phyloP scores from a whole-genome alignment of 371 early-diverging fungal species.

The Rhizomucor miehei region DNA sequence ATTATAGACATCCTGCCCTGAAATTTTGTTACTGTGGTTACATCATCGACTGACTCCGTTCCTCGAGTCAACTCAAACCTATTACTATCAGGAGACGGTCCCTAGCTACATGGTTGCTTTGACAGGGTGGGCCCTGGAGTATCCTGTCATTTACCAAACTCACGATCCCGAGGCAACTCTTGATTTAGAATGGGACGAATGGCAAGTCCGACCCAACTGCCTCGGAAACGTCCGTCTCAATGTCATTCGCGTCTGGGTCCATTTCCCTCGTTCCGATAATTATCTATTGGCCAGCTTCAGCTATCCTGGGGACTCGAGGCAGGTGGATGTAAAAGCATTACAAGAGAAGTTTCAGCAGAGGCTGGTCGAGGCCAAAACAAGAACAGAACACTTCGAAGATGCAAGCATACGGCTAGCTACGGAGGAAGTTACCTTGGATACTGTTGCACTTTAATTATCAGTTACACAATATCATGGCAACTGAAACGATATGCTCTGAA shows the following conservation, averaged over 20 bases:
- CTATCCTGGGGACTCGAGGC: constrained; percentile 9
- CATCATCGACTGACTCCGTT: constrained; percentile 18
- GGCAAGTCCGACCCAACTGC: constrained; percentile 35
- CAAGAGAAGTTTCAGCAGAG: neutral
- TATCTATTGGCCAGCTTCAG: constrained; percentile 32
- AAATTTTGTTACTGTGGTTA: constrained; percentile 20
- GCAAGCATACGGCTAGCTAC: neutral
- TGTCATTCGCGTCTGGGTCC: constrained; percentile 21
- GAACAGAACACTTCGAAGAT: neutral
- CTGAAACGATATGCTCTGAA: no score
- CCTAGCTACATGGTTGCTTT: constrained; percentile 45
- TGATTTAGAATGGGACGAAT: constrained; percentile 33
- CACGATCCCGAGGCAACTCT: constrained; percentile 13
- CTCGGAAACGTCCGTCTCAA: constrained; percentile 25
- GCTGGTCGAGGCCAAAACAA: neutral
- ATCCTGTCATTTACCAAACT: constrained; percentile 38
- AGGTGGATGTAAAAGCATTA: neutral
- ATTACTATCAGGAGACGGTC: constrained; percentile 8
- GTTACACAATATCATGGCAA: no score
- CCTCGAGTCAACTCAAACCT: constrained; percentile 4
- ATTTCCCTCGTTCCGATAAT: neutral
- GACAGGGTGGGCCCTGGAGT: constrained; percentile 48
- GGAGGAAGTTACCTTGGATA: neutral
- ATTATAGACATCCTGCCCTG: constrained; percentile 12
- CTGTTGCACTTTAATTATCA: neutral